Conservation (phyloP, 1,284 basidiomycete species). For the Cerioporus squamosus region DNA sequence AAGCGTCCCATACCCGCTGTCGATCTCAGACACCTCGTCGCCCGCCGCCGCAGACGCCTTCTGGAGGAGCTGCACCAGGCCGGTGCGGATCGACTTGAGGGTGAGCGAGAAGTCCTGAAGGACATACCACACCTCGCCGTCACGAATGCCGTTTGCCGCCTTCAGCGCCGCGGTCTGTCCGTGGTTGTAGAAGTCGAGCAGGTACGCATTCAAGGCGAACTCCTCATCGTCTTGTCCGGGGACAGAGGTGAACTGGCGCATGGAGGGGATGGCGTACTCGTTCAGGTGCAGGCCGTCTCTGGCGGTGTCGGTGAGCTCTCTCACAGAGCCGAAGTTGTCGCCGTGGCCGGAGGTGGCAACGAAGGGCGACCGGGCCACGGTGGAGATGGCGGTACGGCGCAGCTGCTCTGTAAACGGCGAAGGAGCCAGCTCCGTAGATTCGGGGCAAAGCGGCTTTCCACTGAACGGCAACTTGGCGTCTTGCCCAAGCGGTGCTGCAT, state of each 20-base stretch:
- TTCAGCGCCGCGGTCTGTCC: constrained; percentile 56
- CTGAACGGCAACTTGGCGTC: constrained; percentile 56
- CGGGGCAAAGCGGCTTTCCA: constrained; percentile 24
- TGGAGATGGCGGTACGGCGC: constrained; percentile 39
- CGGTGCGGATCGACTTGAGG: constrained; percentile 47
- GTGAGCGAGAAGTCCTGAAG: constrained; percentile 61
- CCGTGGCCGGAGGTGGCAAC: constrained; percentile 67
- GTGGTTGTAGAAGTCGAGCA: constrained; percentile 70
- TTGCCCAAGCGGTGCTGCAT: constrained; percentile 39
- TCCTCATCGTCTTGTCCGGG: constrained; percentile 28
- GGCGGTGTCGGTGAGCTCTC: constrained; percentile 55
- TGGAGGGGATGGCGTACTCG: constrained; percentile 60
- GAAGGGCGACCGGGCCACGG: constrained; percentile 56
- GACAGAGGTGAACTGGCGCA: constrained; percentile 43
- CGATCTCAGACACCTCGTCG: constrained; percentile 29
- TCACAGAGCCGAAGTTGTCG: constrained; percentile 53
- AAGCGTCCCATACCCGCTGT: constrained; percentile 41
- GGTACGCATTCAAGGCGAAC: constrained; percentile 61
- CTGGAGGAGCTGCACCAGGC: constrained; percentile 45
- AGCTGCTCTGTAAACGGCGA: constrained; percentile 41
- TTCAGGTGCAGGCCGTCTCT: constrained; percentile 58
- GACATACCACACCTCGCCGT: constrained; percentile 65
- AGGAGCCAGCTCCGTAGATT: not conserved
- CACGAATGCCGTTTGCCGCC: constrained; percentile 57
- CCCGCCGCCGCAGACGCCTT: constrained; percentile 34